phyloP scores from a whole-genome alignment of 805 yeast species.

The Cyberlindnera mrakii region DNA sequence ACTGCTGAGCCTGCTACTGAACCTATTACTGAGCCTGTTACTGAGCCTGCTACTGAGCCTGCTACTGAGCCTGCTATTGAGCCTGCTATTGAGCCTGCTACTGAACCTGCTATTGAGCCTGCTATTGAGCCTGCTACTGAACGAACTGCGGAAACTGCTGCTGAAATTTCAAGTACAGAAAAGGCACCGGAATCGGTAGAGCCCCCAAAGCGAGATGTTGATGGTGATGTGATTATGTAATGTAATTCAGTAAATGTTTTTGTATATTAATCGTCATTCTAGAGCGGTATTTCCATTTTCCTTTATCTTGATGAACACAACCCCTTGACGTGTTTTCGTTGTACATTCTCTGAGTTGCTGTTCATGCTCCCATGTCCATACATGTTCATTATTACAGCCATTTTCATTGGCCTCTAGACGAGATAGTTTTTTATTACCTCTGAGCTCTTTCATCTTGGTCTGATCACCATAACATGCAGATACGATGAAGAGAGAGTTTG shows the following conservation, averaged over 20 bases:
- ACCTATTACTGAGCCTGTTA: no score
- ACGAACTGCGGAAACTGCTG: no score
- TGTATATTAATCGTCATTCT: background rate
- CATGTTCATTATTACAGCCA: slow-evolving; percentile 32
- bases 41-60: no score
- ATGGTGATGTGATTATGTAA: slow-evolving; percentile 17
- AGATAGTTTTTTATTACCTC: slow-evolving; percentile 35
- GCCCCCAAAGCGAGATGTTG: slow-evolving; percentile 9
- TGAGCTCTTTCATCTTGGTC: slow-evolving; percentile 38
- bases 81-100: no score
- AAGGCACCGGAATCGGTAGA: background rate
- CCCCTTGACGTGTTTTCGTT: slow-evolving; percentile 51
- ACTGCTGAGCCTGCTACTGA: background rate
- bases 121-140: no score
- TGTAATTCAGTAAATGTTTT: background rate
- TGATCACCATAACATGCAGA: slow-evolving; percentile 62
- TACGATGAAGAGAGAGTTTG: slow-evolving; percentile 52
- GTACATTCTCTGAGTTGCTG: slow-evolving; percentile 41
- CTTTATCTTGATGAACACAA: slow-evolving; percentile 49
- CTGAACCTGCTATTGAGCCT: no score
- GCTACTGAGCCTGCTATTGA: no score
- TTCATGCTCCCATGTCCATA: slow-evolving; percentile 50
- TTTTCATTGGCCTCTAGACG: slow-evolving; percentile 37
- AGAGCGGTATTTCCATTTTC: background rate
- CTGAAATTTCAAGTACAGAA: background rate